phyloP scores from a whole-genome alignment of 805 yeast species.

The Candida corydali region DNA sequence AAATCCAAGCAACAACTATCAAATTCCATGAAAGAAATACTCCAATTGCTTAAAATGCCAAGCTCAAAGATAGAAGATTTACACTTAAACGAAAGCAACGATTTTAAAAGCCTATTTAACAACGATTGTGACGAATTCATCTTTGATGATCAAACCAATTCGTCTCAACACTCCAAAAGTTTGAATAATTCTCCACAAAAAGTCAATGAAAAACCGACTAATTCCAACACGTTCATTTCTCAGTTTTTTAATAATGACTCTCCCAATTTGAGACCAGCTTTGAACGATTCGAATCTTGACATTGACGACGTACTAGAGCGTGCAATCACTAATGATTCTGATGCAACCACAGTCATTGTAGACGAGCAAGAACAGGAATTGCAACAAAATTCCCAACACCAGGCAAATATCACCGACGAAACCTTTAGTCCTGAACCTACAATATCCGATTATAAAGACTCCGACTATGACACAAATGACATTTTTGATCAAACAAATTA shows the following conservation, averaged over 20 bases:
- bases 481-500: constrained; percentile 11
- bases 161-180: background rate
- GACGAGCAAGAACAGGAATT: constrained; percentile 5
- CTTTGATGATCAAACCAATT: constrained; percentile 2
- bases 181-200: constrained; percentile 5
- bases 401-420: no score
- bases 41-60: constrained; percentile 29
- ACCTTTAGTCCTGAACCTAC: constrained; percentile 5
- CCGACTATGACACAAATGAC: constrained; percentile 7
- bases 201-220: background rate
- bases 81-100: constrained; percentile 18
- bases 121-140: constrained; percentile 3
- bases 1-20: constrained; percentile 30
- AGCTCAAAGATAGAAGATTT: constrained; percentile 16
- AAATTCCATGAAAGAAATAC: constrained; percentile 33
- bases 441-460: constrained; percentile 5
- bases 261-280: constrained; percentile 1
- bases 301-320: constrained; percentile 7
- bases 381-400: no score
- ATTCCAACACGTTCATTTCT: constrained; percentile 4
- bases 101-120: constrained; percentile 14
- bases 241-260: constrained; percentile 6
- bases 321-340: constrained; percentile 7
- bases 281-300: background rate
- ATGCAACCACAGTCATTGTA: constrained; percentile 8